Percentiles rank a stretch among this genome's conserved stretches.
Conservation (phyloP, 1,284 basidiomycete species). For the Cryptococcus amylolentus region DNA sequence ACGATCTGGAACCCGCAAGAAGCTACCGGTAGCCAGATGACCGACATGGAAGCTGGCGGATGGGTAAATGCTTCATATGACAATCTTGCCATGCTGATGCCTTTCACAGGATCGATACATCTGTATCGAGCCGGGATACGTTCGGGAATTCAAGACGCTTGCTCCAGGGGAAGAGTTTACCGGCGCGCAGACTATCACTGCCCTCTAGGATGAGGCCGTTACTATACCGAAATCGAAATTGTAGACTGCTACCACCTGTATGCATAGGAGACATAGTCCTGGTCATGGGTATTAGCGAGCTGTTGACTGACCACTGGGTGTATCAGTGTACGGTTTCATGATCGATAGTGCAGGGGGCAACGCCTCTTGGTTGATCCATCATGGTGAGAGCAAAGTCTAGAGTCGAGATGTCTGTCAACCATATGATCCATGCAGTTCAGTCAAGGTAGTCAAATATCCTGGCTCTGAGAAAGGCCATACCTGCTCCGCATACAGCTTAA, state of each 20-base stretch:
- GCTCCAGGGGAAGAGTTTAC: constrained; percentile 65
- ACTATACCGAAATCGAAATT: not conserved
- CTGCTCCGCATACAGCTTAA: too few species aligned
- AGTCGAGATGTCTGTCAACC: too few species aligned
- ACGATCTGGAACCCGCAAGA: constrained; percentile 77
- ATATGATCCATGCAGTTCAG: too few species aligned
- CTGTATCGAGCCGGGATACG: constrained; percentile 82
- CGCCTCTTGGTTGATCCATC: too few species aligned
- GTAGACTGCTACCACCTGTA: not conserved
- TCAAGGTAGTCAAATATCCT: too few species aligned
- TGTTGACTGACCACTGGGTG: not conserved
- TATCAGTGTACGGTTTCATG: too few species aligned
- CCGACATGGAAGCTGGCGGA: constrained; percentile 78
- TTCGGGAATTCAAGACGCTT: constrained; percentile 53
- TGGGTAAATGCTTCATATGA: constrained; percentile 58
- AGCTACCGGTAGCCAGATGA: constrained; percentile 65
- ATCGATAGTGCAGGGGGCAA: too few species aligned
- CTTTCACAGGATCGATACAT: constrained; percentile 65
- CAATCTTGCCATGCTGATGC: not conserved
- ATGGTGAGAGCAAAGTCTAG: too few species aligned
- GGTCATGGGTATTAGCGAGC: not conserved
- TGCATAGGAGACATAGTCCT: not conserved
- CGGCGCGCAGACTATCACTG: constrained; percentile 64
- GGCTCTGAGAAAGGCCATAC: too few species aligned
- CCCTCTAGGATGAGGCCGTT: constrained; percentile 4